These are phyloP conservation scores for Poa annua DNA, from an alignment of 176 grass and related monocot genomes.

Conservation along the genomic window DNA sequence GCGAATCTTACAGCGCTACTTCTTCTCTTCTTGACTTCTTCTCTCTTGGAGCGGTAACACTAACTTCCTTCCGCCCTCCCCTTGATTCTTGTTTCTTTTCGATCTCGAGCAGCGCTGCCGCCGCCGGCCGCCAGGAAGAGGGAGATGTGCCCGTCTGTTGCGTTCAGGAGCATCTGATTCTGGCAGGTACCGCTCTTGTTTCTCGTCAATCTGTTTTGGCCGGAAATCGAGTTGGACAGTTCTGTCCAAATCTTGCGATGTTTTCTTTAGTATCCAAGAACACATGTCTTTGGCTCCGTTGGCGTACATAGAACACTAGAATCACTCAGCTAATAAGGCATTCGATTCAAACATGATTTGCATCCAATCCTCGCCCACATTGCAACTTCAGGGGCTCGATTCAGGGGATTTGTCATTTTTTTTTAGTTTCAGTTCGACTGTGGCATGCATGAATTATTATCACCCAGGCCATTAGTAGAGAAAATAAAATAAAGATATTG, in stretches of 20 bases:
- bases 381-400: no score
- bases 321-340: background rate
- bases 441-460: background rate
- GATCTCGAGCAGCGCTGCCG: background rate
- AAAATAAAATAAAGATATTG: background rate
- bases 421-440: background rate
- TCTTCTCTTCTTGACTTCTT: no score
- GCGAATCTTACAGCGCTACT: conserved; percentile 19
- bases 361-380: background rate
- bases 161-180: background rate
- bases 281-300: background rate
- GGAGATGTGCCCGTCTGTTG: background rate
- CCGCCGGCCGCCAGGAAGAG: background rate
- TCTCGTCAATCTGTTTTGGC: background rate
- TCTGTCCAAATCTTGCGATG: background rate
- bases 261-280: background rate
- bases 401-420: no score
- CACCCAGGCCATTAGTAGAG: background rate
- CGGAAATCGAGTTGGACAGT: background rate
- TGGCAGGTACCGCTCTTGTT: background rate
- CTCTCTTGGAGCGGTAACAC: background rate
- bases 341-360: background rate
- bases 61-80: background rate
- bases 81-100: no score
- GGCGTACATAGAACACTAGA: background rate